Conservation (phyloP, 2,329 filamentous ascomycete genomes). For the Diplodia seriata region DNA sequence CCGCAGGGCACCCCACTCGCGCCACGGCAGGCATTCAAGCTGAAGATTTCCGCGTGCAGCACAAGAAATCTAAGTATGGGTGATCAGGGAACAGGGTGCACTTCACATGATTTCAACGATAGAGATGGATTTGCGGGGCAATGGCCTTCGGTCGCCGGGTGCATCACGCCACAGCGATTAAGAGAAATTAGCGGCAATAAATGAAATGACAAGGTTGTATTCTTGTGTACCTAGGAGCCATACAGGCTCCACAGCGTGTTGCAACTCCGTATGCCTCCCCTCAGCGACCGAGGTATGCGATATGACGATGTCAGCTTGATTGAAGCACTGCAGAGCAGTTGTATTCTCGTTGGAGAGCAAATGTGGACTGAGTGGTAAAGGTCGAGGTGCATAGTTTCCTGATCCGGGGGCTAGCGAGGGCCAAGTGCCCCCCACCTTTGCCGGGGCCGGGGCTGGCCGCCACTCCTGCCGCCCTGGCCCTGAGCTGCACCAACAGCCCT, state of each 20-base stretch:
- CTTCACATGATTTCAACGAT: background rate
- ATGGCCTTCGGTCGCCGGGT: background rate
- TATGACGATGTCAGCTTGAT: too few relatives aligned
- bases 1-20: background rate
- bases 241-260: too few relatives aligned
- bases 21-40: background rate
- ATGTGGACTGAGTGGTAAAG: background rate
- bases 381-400: slow-evolving; percentile 14
- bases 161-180: background rate
- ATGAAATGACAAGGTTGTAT: background rate
- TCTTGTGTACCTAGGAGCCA: too few relatives aligned
- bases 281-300: too few relatives aligned
- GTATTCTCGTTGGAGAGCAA: background rate
- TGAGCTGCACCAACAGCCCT: background rate
- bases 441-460: background rate
- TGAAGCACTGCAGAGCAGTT: too few relatives aligned
- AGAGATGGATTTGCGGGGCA: background rate
- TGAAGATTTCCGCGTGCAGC: background rate
- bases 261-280: too few relatives aligned
- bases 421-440: slow-evolving; percentile 10
- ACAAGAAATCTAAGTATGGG: background rate
- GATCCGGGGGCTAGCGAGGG: slow-evolving; percentile 9
- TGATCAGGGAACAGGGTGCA: background rate
- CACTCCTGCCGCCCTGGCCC: slow-evolving; percentile 14
- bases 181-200: background rate